Percentiles rank a stretch among this genome's conserved stretches.
Conservation (phyloP, 495 filamentous ascomycete genomes). For the Acidiella bohemica region DNA sequence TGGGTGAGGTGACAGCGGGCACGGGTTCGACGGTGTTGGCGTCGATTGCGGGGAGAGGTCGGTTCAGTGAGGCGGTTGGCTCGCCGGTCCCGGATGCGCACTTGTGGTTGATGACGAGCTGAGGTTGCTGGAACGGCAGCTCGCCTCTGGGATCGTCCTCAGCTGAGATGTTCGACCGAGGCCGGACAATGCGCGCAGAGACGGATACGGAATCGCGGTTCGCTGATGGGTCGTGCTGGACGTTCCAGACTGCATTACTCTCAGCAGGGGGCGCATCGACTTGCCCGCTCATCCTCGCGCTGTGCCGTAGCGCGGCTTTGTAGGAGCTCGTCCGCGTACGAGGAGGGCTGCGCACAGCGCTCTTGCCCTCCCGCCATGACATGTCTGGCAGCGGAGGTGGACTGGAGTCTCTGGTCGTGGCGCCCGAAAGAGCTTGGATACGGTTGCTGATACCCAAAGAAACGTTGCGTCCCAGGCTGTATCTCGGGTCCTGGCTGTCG, state of each 20-base stretch:
- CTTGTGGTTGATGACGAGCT: constrained; percentile 56
- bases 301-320: constrained; percentile 2
- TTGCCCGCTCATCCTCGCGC: constrained; percentile 5
- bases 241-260: constrained; percentile 6
- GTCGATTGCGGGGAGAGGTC: constrained; percentile 1
- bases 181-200: constrained; percentile 59
- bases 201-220: constrained; percentile 63
- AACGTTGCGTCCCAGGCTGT: constrained; percentile 56
- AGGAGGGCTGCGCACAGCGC: constrained; percentile 3
- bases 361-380: constrained; percentile 5
- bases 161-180: constrained; percentile 17
- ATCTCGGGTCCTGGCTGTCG: constrained; percentile 19
- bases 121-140: constrained; percentile 54
- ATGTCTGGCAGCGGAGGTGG: not conserved
- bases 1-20: constrained; percentile 31
- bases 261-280: not conserved
- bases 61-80: constrained; percentile 5
- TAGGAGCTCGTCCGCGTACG: constrained; percentile 3
- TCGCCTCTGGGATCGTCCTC: constrained; percentile 32
- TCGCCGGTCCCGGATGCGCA: constrained; percentile 27
- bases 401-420: constrained; percentile 20
- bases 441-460: constrained; percentile 80
- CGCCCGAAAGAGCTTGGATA: constrained; percentile 61
- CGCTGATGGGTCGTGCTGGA: constrained; percentile 9
- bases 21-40: constrained; percentile 1